Conservation (phyloP, 1,139 yeast species). For the Blastobotrys indianensis region DNA sequence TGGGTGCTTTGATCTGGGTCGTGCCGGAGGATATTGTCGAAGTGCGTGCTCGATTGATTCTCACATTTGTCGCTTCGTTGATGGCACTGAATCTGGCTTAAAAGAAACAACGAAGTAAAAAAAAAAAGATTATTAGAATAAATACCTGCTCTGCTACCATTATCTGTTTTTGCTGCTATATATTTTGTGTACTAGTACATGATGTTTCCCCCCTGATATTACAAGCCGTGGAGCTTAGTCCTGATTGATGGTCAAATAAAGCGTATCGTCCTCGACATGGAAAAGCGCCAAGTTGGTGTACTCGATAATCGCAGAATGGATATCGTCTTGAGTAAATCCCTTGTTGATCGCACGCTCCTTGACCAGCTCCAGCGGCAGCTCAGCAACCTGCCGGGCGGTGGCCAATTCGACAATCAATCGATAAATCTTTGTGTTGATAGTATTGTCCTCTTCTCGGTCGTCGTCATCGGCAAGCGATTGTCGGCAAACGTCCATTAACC, state of each 20-base stretch:
- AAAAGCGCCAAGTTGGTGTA: constrained; percentile 34
- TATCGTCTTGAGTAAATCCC: constrained; percentile 78
- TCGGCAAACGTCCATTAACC: constrained; percentile 81
- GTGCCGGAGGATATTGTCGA: constrained; percentile 99
- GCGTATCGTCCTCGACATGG: constrained; percentile 1
- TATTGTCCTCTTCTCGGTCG: constrained; percentile 41
- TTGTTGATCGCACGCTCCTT: constrained; percentile 69
- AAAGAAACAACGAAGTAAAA: background rate
- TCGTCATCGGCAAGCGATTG: constrained; percentile 58
- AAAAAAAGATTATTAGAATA: too few species aligned
- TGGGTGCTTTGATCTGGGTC: constrained; percentile 96
- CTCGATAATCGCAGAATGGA: constrained; percentile 68
- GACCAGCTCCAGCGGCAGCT: constrained; percentile 53
- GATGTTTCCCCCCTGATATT: too few species aligned
- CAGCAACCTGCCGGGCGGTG: constrained; percentile 40
- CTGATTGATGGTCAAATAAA: too few species aligned
- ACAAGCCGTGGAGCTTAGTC: too few species aligned
- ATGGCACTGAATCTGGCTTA: constrained; percentile 50
- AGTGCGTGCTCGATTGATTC: constrained; percentile 86
- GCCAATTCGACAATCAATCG: constrained; percentile 42
- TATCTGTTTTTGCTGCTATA: constrained; percentile 6
- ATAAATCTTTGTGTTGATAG: constrained; percentile 54
- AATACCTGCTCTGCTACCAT: too few species aligned
- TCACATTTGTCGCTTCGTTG: constrained; percentile 91
- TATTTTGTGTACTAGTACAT: background rate